Base-by-base conservation (phyloP, 495 filamentous ascomycete species). In the Tuber umbilicatum region DNA sequence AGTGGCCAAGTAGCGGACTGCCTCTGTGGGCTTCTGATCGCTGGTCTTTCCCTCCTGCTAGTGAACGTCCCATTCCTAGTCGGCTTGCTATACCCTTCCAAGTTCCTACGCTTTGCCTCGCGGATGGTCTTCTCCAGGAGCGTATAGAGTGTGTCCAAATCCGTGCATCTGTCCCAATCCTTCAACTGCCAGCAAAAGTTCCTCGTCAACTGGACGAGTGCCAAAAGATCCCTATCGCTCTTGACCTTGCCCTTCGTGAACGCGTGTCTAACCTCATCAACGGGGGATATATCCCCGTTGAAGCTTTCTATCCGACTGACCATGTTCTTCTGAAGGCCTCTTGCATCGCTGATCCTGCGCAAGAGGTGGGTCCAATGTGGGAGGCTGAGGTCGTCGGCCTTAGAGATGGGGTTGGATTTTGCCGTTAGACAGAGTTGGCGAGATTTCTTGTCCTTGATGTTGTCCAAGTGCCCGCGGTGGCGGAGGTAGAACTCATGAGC, bases 131-230 rank as follows among this genome's bases (percentile, higher is more conserved):
- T 76, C 69, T 82, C 80, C 5, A 82, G 38, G 37, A 77, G n/a
- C 14, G 41, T 72, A 70, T 82, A 82, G 16, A 82, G 27, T 3
- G 76, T 73, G 31, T 82, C 81, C 43, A 82, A 71, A 41, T 78
- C 68, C 31, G 64, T 74, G 17, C 81, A 82, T 38, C 60, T 82
- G n/a, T 78, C 80, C 81, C 81, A 82, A 71, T 82, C 80, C 47
- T 75, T 80, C 69, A 82, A 69, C 69, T 82, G 81, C 81, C 81
- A 82, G n/a, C 80, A 82, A 43, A 82, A 82, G 39, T 73, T 81
- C 37, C 81, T 74, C 35, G 81, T 76, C 60, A 78, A 75, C 47
- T 82, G 81, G 16, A 82, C 81, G 68, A 82, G 41, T 50, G 81
- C 81, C 27, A 82, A 70, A 40, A 82, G 71, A 38, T 82, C 81